Evolutionary conservation across 2,329 filamentous ascomycete genomes (phyloP).

Genomic region (Calonectria henricotiae): DNA sequence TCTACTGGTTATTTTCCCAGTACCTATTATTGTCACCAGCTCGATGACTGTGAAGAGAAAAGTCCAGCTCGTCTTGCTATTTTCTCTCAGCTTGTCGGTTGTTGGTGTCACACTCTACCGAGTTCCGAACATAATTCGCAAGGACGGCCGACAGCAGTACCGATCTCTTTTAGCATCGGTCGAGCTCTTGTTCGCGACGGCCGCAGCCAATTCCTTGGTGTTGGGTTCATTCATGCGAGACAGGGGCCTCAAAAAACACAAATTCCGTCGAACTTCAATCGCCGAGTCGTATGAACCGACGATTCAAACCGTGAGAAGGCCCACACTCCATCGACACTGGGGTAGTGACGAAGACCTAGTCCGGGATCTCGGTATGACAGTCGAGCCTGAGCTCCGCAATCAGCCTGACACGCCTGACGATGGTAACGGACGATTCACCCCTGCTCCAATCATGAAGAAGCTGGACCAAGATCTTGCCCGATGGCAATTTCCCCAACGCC

Average conservation of each 20-base stretch:
- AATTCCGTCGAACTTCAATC: conserved; percentile 79
- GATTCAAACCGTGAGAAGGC: conserved; percentile 59
- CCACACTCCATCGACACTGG: conserved; percentile 77
- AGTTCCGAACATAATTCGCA: conserved; percentile 82
- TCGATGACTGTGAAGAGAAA: conserved; percentile 85
- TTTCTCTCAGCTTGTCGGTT: conserved; percentile 86
- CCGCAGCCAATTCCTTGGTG: conserved; percentile 89
- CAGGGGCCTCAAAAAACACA: conserved; percentile 89
- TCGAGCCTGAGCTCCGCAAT: conserved; percentile 69
- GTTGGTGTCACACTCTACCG: conserved; percentile 87
- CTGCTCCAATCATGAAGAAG: conserved; percentile 58
- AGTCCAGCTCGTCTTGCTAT: conserved; percentile 83
- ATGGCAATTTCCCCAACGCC: conserved; percentile 67
- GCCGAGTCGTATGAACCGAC: conserved; percentile 75
- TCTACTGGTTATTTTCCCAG: conserved; percentile 88
- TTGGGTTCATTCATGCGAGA: conserved; percentile 95
- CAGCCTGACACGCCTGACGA: conserved; percentile 51
- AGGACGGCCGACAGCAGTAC: conserved; percentile 84
- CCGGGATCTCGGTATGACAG: conserved; percentile 81
- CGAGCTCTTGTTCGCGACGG: conserved; percentile 90
- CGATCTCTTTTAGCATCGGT: conserved; percentile 91
- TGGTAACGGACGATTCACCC: conserved; percentile 54
- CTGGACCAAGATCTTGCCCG: conserved; percentile 60
- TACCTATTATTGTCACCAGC: conserved; percentile 88
- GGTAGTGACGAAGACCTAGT: conserved; percentile 95